phyloP scores from a whole-genome alignment of 1,284 basidiomycete species.

The Ustilago tritici region DNA sequence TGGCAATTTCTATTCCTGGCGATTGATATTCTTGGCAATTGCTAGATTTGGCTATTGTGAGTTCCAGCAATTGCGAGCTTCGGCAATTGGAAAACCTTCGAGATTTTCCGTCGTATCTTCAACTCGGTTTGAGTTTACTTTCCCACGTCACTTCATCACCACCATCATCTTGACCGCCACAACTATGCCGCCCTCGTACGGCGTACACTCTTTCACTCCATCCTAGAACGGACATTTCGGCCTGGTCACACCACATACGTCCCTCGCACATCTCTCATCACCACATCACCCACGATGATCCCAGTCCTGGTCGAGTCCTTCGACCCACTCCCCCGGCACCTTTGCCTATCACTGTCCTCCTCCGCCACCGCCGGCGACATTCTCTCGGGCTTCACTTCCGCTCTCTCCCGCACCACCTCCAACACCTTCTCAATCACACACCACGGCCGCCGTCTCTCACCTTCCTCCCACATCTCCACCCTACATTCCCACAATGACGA shows the following conservation, averaged over 20 bases:
- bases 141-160: slow-evolving; percentile 12
- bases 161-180: slow-evolving; percentile 18
- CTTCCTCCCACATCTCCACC: slow-evolving; percentile 3
- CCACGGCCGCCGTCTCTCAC: slow-evolving; percentile 18
- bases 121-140: background rate
- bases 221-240: background rate
- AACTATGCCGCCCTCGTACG: background rate
- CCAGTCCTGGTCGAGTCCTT: slow-evolving; percentile 46
- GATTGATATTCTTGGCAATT: no score
- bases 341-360: slow-evolving; percentile 42
- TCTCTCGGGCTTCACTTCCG: slow-evolving; percentile 30
- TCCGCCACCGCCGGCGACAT: slow-evolving; percentile 40
- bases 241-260: background rate
- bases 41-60: no score
- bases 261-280: background rate
- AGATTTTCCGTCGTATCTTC: no score
- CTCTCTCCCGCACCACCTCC: slow-evolving; percentile 10
- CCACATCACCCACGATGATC: slow-evolving; percentile 17
- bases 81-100: no score
- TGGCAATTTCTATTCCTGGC: no score
- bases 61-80: no score
- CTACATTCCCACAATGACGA: slow-evolving; percentile 7
- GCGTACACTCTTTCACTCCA: background rate
- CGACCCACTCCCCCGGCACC: slow-evolving; percentile 41
- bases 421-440: slow-evolving; percentile 28